phyloP scores from a whole-genome alignment of 768 basidiomycete genomes.

The Melanogaster broomeanus region DNA sequence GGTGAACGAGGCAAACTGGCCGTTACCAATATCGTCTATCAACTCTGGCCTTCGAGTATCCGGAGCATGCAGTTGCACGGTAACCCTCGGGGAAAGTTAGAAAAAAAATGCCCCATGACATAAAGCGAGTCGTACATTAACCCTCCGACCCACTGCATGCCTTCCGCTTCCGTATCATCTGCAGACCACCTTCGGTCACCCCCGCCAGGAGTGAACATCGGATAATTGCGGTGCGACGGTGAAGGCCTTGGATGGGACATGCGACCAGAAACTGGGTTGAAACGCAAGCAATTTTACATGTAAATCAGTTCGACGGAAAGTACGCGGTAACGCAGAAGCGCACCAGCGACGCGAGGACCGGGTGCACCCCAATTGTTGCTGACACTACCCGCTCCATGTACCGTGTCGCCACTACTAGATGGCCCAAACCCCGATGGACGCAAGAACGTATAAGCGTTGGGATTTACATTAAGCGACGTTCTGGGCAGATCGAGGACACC shows the following conservation, averaged over 20 bases:
- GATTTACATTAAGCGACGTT: constrained; percentile 58
- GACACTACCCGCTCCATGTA: background rate
- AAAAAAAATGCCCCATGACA: background rate
- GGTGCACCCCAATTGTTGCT: constrained; percentile 3
- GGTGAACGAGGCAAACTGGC: constrained; percentile 69
- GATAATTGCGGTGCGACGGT: constrained; percentile 59
- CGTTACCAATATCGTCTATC: constrained; percentile 46
- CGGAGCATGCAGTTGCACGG: constrained; percentile 56
- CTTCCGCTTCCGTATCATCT: constrained; percentile 55
- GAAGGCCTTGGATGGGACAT: constrained; percentile 62
- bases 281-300: constrained; percentile 1
- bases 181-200: constrained; percentile 64
- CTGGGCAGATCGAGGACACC: constrained; percentile 64
- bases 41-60: constrained; percentile 46
- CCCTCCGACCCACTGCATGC: constrained; percentile 72
- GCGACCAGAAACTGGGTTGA: constrained; percentile 36
- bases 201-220: constrained; percentile 71
- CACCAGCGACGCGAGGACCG: constrained; percentile 3
- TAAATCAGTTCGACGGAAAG: background rate
- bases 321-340: background rate
- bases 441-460: constrained; percentile 67
- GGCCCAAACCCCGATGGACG: constrained; percentile 65
- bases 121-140: constrained; percentile 53
- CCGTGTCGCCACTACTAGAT: constrained; percentile 12
- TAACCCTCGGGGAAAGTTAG: constrained; percentile 47